Percentiles rank a stretch among this genome's conserved stretches.
phyloP scores from a whole-genome alignment of 345 rosid genomes.

The Sonneratia caseolaris region DNA sequence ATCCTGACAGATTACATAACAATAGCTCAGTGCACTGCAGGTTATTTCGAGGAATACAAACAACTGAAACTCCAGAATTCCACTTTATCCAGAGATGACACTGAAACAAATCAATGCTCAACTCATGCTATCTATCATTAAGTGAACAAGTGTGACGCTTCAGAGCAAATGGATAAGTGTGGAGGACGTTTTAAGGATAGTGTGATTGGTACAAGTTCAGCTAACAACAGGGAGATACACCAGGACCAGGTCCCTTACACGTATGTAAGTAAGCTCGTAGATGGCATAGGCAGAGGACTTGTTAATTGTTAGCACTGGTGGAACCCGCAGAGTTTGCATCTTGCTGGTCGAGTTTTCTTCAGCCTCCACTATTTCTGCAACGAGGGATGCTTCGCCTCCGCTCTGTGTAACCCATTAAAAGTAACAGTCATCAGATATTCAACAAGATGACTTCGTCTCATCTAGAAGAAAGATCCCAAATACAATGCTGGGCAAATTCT shows the following conservation, averaged over 20 bases:
- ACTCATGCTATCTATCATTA: too few relatives aligned
- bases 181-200: background rate
- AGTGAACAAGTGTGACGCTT: too few relatives aligned
- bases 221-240: background rate
- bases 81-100: background rate
- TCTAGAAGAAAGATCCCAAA: background rate
- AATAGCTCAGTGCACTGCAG: background rate
- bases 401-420: constrained; percentile 25
- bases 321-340: constrained; percentile 70
- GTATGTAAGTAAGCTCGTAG: constrained; percentile 59
- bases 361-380: constrained; percentile 85
- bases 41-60: background rate
- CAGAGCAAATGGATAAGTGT: background rate
- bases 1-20: constrained; percentile 32
- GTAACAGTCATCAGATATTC: background rate
- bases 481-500: background rate
- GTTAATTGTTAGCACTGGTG: constrained; percentile 66
- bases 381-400: constrained; percentile 81
- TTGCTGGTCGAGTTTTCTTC: constrained; percentile 71
- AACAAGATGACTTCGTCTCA: background rate
- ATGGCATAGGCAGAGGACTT: constrained; percentile 80
- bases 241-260: constrained; percentile 23
- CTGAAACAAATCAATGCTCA: too few relatives aligned
- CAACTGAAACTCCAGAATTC: background rate
- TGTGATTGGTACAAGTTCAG: background rate